phyloP scores from a whole-genome alignment of 495 filamentous ascomycete genomes.

The Daldinia loculata region DNA sequence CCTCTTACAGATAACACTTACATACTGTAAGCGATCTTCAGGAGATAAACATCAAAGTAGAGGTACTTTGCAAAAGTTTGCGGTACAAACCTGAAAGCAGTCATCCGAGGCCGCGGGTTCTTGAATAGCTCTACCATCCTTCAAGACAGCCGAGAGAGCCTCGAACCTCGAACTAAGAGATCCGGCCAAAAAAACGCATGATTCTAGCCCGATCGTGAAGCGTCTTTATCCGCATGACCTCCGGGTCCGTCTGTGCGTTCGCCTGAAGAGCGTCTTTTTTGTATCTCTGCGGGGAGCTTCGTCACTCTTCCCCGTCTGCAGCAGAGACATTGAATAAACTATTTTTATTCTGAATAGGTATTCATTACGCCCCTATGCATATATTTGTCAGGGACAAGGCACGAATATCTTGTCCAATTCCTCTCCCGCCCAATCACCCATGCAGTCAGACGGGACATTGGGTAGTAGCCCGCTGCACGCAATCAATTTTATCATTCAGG shows the following conservation, averaged over 20 bases:
- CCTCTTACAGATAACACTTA: conserved; percentile 1
- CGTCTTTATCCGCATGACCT: conserved; percentile 36
- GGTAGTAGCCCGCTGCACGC: conserved; percentile 38
- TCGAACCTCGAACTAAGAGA: conserved; percentile 16
- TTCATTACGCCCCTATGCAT: background rate
- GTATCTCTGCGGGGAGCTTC: conserved; percentile 14
- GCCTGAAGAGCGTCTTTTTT: conserved; percentile 19
- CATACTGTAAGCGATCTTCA: conserved; percentile 25
- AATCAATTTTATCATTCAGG: conserved; percentile 37
- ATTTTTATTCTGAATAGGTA: background rate
- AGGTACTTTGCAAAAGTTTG: conserved; percentile 33
- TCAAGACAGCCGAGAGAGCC: conserved; percentile 15
- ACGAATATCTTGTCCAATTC: background rate
- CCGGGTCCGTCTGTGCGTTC: conserved; percentile 20
- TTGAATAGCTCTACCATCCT: conserved; percentile 32
- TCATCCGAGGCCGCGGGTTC: conserved; percentile 7
- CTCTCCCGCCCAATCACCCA: conserved; percentile 29
- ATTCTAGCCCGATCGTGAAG: conserved; percentile 32
- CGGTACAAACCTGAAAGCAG: conserved; percentile 21
- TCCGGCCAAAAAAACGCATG: conserved; percentile 23
- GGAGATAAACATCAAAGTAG: conserved; percentile 28
- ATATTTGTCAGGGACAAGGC: background rate
- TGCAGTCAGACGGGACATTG: conserved; percentile 26
- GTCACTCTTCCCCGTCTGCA: background rate
- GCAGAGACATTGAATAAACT: conserved; percentile 3